Evolutionary conservation across 208 protist species (phyloP).

Genomic region (Willaertia magna): DNA sequence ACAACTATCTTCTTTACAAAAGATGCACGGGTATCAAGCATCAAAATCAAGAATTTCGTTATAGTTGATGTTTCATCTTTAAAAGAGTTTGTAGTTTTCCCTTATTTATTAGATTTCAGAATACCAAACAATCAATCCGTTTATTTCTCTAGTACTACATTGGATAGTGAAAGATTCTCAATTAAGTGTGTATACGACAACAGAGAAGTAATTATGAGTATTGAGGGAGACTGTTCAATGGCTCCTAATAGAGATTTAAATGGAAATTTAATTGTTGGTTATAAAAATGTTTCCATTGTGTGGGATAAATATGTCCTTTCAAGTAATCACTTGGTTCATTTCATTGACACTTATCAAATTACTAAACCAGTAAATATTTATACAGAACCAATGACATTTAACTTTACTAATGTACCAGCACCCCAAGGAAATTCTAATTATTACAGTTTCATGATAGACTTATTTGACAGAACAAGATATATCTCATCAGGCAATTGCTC

Average conservation of each 20-base stretch:
- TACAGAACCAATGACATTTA: too few species aligned
- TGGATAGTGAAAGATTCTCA: not conserved
- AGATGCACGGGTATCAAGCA: too few species aligned
- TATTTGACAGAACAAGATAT: too few species aligned
- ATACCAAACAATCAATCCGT: not conserved
- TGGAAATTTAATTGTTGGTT: not conserved
- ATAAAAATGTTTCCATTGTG: not conserved
- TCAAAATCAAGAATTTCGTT: too few species aligned
- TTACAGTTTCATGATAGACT: too few species aligned
- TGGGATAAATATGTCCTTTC: not conserved
- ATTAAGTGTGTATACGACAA: not conserved
- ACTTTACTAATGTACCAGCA: too few species aligned
- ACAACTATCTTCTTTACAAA: too few species aligned
- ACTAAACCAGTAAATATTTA: not conserved
- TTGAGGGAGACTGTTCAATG: not conserved
- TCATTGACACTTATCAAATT: not conserved
- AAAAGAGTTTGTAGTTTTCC: too few species aligned
- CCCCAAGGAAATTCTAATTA: too few species aligned
- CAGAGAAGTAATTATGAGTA: not conserved
- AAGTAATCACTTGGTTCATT: not conserved
- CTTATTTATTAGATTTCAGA: too few species aligned
- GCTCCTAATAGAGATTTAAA: not conserved
- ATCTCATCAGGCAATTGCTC: too few species aligned
- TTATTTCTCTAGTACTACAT: not conserved
- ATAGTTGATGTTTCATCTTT: too few species aligned